phyloP scores from a whole-genome alignment of 2,329 filamentous ascomycete species.

The Cordyceps cicadae region DNA sequence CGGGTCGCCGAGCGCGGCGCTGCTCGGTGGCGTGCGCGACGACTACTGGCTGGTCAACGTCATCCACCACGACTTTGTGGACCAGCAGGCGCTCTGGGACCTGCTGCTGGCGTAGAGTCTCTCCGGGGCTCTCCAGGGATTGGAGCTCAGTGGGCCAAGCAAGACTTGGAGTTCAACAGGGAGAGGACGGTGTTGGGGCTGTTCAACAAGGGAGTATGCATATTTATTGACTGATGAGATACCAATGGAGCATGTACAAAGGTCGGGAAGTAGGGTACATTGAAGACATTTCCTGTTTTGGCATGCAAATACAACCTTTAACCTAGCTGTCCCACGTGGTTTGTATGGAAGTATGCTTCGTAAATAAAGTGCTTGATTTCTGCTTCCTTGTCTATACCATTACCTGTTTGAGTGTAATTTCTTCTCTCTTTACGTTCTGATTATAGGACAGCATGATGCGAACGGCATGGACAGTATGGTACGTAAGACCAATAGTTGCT shows the following conservation, averaged over 20 bases:
- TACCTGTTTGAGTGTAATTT: no score
- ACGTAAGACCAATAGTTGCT: no score
- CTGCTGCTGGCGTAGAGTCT: conserved; percentile 34
- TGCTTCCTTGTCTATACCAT: not conserved
- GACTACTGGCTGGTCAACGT: conserved; percentile 87
- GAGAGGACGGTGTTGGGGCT: not conserved
- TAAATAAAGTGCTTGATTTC: not conserved
- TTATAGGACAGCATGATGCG: no score
- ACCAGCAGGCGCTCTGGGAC: conserved; percentile 64
- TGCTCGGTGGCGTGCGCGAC: conserved; percentile 58
- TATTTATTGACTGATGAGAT: not conserved
- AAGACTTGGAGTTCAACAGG: no score
- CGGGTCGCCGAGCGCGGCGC: conserved; percentile 58
- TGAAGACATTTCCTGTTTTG: not conserved
- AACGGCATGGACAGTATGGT: no score
- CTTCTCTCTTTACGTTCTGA: no score
- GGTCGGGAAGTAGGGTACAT: not conserved
- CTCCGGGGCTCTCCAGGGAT: no score
- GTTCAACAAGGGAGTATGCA: not conserved
- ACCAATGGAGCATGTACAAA: not conserved
- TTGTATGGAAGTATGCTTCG: no score
- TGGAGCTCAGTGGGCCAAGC: no score
- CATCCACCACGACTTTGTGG: conserved; percentile 71
- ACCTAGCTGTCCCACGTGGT: no score
- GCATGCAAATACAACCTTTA: not conserved